phyloP scores from a whole-genome alignment of 768 basidiomycete genomes.

The Mycena haematopus region DNA sequence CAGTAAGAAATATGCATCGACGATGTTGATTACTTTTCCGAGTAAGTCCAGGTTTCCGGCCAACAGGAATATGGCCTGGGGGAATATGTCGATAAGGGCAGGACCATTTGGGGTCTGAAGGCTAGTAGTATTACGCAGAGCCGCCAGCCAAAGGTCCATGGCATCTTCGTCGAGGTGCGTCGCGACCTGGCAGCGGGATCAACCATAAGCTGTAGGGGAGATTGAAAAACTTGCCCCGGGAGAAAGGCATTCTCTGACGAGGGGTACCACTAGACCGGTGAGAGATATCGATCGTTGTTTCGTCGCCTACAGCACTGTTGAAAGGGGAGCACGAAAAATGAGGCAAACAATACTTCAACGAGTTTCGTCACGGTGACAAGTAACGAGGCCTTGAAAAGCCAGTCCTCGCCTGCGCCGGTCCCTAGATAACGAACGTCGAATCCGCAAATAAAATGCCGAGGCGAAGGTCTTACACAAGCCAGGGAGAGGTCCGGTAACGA shows the following conservation, averaged over 20 bases:
- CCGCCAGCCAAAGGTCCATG: slow-evolving; percentile 73
- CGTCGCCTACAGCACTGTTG: slow-evolving; percentile 57
- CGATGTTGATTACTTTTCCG: slow-evolving; percentile 66
- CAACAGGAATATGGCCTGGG: slow-evolving; percentile 64
- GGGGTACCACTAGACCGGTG: slow-evolving; percentile 60
- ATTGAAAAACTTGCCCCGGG: slow-evolving; percentile 50
- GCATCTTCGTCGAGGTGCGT: slow-evolving; percentile 81
- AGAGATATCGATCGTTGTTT: slow-evolving; percentile 66
- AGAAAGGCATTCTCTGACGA: slow-evolving; percentile 69
- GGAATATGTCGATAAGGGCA: slow-evolving; percentile 69
- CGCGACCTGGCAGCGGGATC: slow-evolving; percentile 52
- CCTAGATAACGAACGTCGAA: slow-evolving; percentile 49
- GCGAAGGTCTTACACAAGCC: slow-evolving; percentile 64
- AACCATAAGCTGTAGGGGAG: neutral
- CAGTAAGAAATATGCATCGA: slow-evolving; percentile 83
- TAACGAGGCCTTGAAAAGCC: slow-evolving; percentile 73
- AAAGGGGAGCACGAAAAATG: neutral
- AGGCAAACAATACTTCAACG: slow-evolving; percentile 56
- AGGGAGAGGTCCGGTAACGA: slow-evolving; percentile 71
- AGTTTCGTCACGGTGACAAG: slow-evolving; percentile 74
- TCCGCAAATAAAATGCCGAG: slow-evolving; percentile 2
- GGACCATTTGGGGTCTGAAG: slow-evolving; percentile 56
- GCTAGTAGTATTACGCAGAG: slow-evolving; percentile 67
- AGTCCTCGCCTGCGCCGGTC: slow-evolving; percentile 70
- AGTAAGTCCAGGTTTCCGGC: slow-evolving; percentile 76